These are phyloP conservation scores for Tolypocladium cylindrosporum DNA, from an alignment of 2,329 filamentous ascomycete species.

Conservation along the genomic window DNA sequence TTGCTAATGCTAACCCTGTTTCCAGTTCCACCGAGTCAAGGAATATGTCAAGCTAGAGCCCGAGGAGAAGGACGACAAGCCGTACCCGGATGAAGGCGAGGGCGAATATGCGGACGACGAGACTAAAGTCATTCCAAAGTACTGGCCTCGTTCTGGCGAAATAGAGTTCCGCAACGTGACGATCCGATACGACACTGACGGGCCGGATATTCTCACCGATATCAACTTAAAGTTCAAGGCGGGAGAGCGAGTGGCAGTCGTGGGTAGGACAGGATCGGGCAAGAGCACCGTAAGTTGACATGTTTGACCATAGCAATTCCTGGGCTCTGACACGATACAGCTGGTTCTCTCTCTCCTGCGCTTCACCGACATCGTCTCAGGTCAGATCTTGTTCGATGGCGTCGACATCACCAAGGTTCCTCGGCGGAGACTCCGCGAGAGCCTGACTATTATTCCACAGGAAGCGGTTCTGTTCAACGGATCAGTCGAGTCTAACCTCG, in stretches of 20 bases:
- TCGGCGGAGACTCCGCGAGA: constrained; percentile 39
- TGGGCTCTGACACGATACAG: constrained; percentile 9
- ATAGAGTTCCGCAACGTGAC: constrained; percentile 42
- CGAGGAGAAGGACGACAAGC: constrained; percentile 31
- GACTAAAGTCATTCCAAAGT: constrained; percentile 25
- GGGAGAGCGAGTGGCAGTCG: constrained; percentile 68
- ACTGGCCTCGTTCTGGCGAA: constrained; percentile 36
- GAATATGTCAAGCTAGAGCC: constrained; percentile 37
- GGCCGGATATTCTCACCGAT: constrained; percentile 38
- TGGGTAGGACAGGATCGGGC: constrained; percentile 72
- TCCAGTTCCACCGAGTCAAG: constrained; percentile 36
- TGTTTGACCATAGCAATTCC: neutral
- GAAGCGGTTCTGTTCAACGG: constrained; percentile 49
- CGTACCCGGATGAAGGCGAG: constrained; percentile 26
- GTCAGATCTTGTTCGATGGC: constrained; percentile 45
- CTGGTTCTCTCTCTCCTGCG: constrained; percentile 44
- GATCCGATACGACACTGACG: constrained; percentile 34
- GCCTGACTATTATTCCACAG: constrained; percentile 48
- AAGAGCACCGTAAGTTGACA: constrained; percentile 61
- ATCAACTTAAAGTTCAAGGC: constrained; percentile 44
- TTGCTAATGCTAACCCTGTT: neutral
- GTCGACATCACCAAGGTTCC: constrained; percentile 43
- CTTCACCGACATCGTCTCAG: constrained; percentile 40
- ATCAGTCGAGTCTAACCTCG: constrained; percentile 46
- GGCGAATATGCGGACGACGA: constrained; percentile 30